Percentiles rank a stretch among this genome's conserved stretches.
These are phyloP conservation scores for Erodium chrysanthum DNA, from an alignment of 441 rosid genomes.

Conservation along the genomic window DNA sequence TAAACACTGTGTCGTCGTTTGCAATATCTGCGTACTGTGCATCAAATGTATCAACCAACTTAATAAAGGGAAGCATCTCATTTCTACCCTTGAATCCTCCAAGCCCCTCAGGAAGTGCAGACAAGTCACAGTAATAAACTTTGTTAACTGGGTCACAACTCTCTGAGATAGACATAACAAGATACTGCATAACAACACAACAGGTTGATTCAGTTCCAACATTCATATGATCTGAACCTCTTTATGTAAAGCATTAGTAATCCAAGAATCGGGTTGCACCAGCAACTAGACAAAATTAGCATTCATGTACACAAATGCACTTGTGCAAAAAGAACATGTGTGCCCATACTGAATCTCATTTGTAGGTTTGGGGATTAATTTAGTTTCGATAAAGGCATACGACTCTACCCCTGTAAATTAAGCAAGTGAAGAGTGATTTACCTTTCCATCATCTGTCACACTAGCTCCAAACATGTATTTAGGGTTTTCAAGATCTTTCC, in stretches of 20 bases:
- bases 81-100: constrained; percentile 49
- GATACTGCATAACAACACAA: constrained; percentile 47
- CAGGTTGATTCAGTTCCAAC: not conserved
- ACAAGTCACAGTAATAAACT: constrained; percentile 65
- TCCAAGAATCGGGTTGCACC: too few species aligned
- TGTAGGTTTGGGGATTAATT: too few species aligned
- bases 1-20: constrained; percentile 70
- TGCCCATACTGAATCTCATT: too few species aligned
- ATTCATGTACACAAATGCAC: too few species aligned
- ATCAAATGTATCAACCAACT: constrained; percentile 60
- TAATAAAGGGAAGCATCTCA: constrained; percentile 53
- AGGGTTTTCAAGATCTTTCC: constrained; percentile 78
- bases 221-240: not conserved
- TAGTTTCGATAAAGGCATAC: not conserved
- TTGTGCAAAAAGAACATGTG: too few species aligned
- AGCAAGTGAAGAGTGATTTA: constrained; percentile 16
- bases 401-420: too few species aligned
- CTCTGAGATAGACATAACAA: constrained; percentile 47
- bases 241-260: too few species aligned
- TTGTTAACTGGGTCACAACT: constrained; percentile 80
- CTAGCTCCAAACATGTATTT: constrained; percentile 39
- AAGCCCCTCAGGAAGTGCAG: constrained; percentile 57
- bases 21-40: constrained; percentile 54
- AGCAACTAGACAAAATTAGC: too few species aligned
- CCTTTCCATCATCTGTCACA: constrained; percentile 82